Conservation (phyloP, 2,329 filamentous ascomycete species). For the Aspergillus luchuensis region DNA sequence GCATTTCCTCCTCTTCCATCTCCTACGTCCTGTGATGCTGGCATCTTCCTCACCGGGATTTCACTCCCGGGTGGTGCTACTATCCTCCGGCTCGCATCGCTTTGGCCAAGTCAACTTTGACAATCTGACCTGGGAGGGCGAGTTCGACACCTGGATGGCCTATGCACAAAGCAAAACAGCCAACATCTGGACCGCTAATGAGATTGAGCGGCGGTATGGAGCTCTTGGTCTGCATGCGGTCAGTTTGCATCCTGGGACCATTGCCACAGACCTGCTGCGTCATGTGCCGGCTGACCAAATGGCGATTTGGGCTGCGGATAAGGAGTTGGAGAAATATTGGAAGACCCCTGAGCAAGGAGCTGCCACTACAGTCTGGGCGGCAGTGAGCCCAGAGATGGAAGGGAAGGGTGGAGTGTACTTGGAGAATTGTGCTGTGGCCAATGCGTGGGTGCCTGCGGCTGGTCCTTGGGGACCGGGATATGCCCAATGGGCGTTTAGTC, state of each 20-base stretch:
- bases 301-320: neutral
- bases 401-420: constrained; percentile 32
- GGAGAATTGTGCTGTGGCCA: constrained; percentile 25
- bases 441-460: neutral
- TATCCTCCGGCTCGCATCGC: constrained; percentile 51
- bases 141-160: constrained; percentile 39
- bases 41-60: constrained; percentile 37
- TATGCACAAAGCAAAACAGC: constrained; percentile 57
- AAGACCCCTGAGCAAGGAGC: constrained; percentile 27
- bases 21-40: constrained; percentile 42
- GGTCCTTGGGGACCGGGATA: constrained; percentile 1
- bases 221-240: constrained; percentile 47
- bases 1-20: constrained; percentile 57
- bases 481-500: constrained; percentile 3
- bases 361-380: constrained; percentile 33
- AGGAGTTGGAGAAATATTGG: neutral
- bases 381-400: constrained; percentile 29
- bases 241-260: constrained; percentile 50
- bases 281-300: constrained; percentile 9
- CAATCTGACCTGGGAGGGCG: constrained; percentile 43
- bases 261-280: constrained; percentile 9
- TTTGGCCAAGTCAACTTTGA: constrained; percentile 34
- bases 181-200: constrained; percentile 55
- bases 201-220: constrained; percentile 55
- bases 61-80: constrained; percentile 51